Conservation (phyloP, 371 early-diverging fungal species). For the Syncephalastrum monosporum region DNA sequence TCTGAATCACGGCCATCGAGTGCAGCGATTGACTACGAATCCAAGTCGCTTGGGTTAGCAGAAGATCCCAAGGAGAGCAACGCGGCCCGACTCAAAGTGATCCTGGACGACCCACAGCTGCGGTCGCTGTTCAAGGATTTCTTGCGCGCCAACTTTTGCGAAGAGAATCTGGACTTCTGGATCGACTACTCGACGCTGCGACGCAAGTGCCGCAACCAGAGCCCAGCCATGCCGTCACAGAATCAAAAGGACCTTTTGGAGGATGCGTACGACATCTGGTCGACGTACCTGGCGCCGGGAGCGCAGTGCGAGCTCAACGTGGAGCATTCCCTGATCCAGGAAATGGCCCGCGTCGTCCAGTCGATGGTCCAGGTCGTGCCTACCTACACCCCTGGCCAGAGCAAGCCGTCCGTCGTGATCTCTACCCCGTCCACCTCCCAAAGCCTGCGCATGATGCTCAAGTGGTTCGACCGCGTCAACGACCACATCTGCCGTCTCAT, state of each 20-base stretch:
- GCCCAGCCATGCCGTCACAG: conserved; percentile 31
- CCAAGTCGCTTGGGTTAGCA: background rate
- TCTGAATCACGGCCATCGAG: conserved; percentile 3
- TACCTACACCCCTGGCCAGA: conserved; percentile 25
- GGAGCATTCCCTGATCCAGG: conserved; percentile 45
- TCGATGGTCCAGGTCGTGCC: conserved; percentile 38
- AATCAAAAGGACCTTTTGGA: conserved; percentile 45
- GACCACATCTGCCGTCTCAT: conserved; percentile 73
- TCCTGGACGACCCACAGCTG: conserved; percentile 56
- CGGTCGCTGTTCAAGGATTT: conserved; percentile 66
- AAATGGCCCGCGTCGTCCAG: conserved; percentile 47
- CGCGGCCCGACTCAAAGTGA: conserved; percentile 42
- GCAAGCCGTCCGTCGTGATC: conserved; percentile 35
- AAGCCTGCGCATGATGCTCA: conserved; percentile 44
- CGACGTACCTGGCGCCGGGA: conserved; percentile 56
- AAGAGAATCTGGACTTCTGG: conserved; percentile 73
- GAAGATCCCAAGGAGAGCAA: conserved; percentile 12
- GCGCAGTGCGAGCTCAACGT: conserved; percentile 64
- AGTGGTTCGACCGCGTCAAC: conserved; percentile 62
- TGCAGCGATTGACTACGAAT: conserved; percentile 5
- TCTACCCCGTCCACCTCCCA: conserved; percentile 38
- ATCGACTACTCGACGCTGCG: conserved; percentile 50
- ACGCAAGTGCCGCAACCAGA: conserved; percentile 41
- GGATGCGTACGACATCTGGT: conserved; percentile 62
- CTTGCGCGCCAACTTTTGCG: conserved; percentile 66